Conservation (phyloP, 768 basidiomycete genomes). For the Sistotremastrum niveocremeum region DNA sequence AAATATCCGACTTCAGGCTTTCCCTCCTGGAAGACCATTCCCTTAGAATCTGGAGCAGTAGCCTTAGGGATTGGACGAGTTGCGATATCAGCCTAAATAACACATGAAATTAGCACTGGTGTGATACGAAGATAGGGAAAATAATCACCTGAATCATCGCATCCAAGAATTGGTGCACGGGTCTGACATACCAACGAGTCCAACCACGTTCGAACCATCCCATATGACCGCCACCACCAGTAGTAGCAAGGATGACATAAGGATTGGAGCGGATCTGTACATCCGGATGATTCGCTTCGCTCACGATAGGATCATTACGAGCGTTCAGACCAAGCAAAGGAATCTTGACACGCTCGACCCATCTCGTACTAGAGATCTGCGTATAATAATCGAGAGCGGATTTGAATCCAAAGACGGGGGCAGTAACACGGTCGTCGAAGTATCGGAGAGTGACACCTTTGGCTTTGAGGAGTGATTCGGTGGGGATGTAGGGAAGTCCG, state of each 20-base stretch:
- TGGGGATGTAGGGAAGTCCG: not conserved
- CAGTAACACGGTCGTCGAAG: slow-evolving; percentile 7
- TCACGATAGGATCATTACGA: slow-evolving; percentile 11
- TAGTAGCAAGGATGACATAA: slow-evolving; percentile 10
- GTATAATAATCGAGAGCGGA: slow-evolving; percentile 9
- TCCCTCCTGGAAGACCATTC: slow-evolving; percentile 6
- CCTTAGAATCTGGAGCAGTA: not conserved
- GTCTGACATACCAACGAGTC: slow-evolving; percentile 12
- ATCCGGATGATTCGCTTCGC: slow-evolving; percentile 4
- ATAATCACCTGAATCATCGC: slow-evolving; percentile 10
- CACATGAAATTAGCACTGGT: not conserved
- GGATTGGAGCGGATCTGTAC: slow-evolving; percentile 7
- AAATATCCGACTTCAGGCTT: slow-evolving; percentile 10
- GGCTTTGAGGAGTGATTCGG: slow-evolving; percentile 5
- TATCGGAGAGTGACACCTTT: slow-evolving; percentile 6
- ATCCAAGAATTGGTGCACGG: slow-evolving; percentile 9
- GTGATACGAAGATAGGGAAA: not conserved
- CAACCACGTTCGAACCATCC: slow-evolving; percentile 12
- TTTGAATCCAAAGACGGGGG: slow-evolving; percentile 10
- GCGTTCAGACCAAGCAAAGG: slow-evolving; percentile 12
- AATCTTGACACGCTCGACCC: slow-evolving; percentile 6
- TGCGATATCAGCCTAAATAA: slow-evolving; percentile 4
- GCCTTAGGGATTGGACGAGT: slow-evolving; percentile 2
- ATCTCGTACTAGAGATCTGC: slow-evolving; percentile 6
- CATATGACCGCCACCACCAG: slow-evolving; percentile 11